Percentiles rank a stretch among this genome's conserved stretches.
phyloP scores from a whole-genome alignment of 1,284 basidiomycete species.

The Lentinula novae-zelandiae region DNA sequence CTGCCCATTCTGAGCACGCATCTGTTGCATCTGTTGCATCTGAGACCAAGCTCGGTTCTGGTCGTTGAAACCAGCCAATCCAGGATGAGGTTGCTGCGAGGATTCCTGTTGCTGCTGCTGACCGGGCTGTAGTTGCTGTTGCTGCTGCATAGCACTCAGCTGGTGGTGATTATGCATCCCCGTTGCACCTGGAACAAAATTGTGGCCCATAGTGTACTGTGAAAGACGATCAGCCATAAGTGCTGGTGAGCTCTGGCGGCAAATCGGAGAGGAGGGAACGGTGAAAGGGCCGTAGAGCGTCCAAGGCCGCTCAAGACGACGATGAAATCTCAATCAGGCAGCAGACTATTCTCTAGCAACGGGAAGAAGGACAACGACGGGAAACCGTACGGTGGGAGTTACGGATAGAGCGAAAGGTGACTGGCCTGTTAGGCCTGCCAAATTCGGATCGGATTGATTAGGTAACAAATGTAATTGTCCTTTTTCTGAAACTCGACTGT shows the following conservation, averaged over 20 bases:
- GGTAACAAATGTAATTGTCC: background rate
- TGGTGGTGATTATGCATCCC: slow-evolving; percentile 42
- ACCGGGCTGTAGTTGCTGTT: slow-evolving; percentile 34
- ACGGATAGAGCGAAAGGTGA: slow-evolving; percentile 1
- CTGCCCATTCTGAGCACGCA: slow-evolving; percentile 36
- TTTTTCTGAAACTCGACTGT: background rate
- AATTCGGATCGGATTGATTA: background rate
- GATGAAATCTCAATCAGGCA: background rate
- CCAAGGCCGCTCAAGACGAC: background rate
- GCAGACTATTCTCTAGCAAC: background rate
- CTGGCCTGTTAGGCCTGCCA: background rate
- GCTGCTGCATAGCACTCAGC: slow-evolving; percentile 33
- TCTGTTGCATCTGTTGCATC: slow-evolving; percentile 46
- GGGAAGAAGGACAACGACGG: slow-evolving; percentile 14
- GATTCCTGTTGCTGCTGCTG: slow-evolving; percentile 40
- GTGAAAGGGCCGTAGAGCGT: slow-evolving; percentile 17
- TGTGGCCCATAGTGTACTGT: slow-evolving; percentile 47
- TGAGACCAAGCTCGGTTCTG: slow-evolving; percentile 44
- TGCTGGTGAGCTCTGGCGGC: slow-evolving; percentile 7
- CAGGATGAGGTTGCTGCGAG: slow-evolving; percentile 34
- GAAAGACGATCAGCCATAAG: slow-evolving; percentile 60
- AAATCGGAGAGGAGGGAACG: slow-evolving; percentile 20
- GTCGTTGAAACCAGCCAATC: slow-evolving; percentile 44
- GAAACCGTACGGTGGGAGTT: slow-evolving; percentile 11
- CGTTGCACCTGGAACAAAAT: slow-evolving; percentile 32